These are phyloP conservation scores for Cercophora newfieldiana DNA, from an alignment of 495 filamentous ascomycete genomes.

Conservation along the genomic window DNA sequence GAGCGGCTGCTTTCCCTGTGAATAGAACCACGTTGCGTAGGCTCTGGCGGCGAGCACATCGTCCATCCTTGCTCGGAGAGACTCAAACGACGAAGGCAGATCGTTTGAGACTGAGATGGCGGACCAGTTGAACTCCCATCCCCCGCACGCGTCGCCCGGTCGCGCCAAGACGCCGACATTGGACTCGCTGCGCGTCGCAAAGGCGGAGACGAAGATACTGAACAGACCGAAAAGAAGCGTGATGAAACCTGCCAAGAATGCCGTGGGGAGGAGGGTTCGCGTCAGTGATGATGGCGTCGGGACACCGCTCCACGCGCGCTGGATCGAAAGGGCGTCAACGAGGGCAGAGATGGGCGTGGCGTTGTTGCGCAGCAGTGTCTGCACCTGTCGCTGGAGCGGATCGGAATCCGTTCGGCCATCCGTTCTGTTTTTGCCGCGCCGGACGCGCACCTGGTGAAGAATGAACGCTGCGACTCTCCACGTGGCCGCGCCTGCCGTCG, in stretches of 20 bases:
- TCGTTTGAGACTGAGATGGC: neutral
- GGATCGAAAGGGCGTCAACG: slow-evolving; percentile 6
- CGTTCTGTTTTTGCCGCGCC: neutral
- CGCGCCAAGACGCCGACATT: slow-evolving; percentile 11
- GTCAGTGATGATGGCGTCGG: neutral
- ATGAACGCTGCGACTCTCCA: slow-evolving; percentile 7
- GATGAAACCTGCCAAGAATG: neutral
- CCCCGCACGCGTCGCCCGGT: slow-evolving; percentile 2
- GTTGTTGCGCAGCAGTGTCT: slow-evolving; percentile 16
- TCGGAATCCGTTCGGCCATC: neutral
- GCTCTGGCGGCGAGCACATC: slow-evolving; percentile 7
- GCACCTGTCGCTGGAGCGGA: slow-evolving; percentile 14
- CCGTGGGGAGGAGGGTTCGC: neutral
- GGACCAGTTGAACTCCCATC: slow-evolving; percentile 18
- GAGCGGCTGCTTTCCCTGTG: slow-evolving; percentile 10
- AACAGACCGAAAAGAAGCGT: slow-evolving; percentile 2
- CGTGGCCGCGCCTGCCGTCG: slow-evolving; percentile 8
- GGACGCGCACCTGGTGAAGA: slow-evolving; percentile 14
- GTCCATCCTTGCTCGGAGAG: neutral
- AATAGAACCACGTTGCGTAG: slow-evolving; percentile 17
- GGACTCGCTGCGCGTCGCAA: slow-evolving; percentile 14
- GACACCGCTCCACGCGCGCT: neutral
- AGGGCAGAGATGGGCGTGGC: slow-evolving; percentile 14
- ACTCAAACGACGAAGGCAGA: neutral
- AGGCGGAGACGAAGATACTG: slow-evolving; percentile 13